These are phyloP conservation scores for Coniferiporia sulphurascens DNA, from an alignment of 1,284 basidiomycete genomes.

Conservation along the genomic window DNA sequence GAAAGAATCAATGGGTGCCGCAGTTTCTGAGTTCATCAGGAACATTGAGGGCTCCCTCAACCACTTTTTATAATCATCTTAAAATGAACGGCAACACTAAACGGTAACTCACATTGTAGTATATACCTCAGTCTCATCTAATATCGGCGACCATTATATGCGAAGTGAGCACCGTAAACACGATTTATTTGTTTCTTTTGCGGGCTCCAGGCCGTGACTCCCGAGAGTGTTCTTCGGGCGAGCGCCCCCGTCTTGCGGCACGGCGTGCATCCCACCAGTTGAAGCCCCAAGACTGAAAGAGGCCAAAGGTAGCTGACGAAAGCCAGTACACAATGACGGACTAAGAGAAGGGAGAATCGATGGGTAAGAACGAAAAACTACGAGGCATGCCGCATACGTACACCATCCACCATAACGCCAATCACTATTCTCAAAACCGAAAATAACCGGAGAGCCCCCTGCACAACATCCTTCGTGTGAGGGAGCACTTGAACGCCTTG, in stretches of 20 bases:
- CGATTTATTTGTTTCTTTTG: neutral
- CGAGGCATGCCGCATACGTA: constrained; percentile 32
- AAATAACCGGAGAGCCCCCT: constrained; percentile 53
- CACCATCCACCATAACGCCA: constrained; percentile 75
- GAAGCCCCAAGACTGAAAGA: constrained; percentile 75
- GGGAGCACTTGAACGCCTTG: constrained; percentile 27
- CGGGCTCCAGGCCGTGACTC: constrained; percentile 13
- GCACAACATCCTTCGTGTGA: constrained; percentile 52
- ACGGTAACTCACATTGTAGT: constrained; percentile 4
- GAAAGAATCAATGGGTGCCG: constrained; percentile 53
- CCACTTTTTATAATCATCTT: constrained; percentile 70
- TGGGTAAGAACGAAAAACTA: neutral
- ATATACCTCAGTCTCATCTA: neutral
- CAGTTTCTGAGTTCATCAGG: constrained; percentile 28
- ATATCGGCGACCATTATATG: neutral
- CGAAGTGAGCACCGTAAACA: neutral
- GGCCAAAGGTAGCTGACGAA: constrained; percentile 74
- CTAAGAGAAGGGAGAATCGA: constrained; percentile 34
- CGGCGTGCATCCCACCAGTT: constrained; percentile 56
- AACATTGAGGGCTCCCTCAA: constrained; percentile 52
- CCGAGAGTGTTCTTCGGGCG: neutral
- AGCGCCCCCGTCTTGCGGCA: constrained; percentile 27
- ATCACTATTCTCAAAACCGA: constrained; percentile 72
- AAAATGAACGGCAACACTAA: constrained; percentile 19
- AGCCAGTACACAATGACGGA: constrained; percentile 81